These are phyloP conservation scores for Eimeria maxima DNA, from an alignment of 169 alveolate genomes.

Conservation along the genomic window DNA sequence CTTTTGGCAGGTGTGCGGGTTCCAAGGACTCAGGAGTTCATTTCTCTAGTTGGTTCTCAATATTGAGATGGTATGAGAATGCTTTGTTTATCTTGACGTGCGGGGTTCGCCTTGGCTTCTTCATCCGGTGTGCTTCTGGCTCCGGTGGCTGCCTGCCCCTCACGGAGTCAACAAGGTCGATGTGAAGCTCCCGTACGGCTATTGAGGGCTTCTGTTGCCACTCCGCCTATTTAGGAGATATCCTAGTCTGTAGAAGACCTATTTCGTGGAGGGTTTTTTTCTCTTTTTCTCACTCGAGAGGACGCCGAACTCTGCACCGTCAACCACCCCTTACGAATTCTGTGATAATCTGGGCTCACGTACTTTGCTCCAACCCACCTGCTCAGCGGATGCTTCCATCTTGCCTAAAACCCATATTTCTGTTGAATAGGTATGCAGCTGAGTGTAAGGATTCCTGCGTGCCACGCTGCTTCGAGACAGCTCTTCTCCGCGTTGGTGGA, in stretches of 20 bases:
- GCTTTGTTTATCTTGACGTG: slow-evolving; percentile 26
- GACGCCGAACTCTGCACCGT: neutral
- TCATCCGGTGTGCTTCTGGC: neutral
- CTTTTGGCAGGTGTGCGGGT: slow-evolving; percentile 31
- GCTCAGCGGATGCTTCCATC: slow-evolving; percentile 29
- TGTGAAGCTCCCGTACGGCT: slow-evolving; percentile 5
- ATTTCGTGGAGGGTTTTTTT: neutral
- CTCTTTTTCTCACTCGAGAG: neutral
- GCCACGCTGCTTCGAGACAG: neutral
- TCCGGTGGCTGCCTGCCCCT: slow-evolving; percentile 74
- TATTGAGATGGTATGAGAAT: slow-evolving; percentile 74
- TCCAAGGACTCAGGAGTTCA: neutral
- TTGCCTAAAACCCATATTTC: neutral
- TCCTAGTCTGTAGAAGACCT: too few species aligned
- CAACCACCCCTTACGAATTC: slow-evolving; percentile 28
- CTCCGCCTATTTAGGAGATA: neutral
- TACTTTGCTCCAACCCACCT: neutral
- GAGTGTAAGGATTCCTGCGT: neutral
- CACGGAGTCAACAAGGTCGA: slow-evolving; percentile 52
- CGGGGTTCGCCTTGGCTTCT: slow-evolving; percentile 30
- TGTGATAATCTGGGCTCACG: neutral
- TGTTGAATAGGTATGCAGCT: neutral
- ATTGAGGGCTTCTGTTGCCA: neutral
- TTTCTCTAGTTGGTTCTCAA: neutral
- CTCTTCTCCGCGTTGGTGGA: neutral